A percentile compares a stretch with the other conserved stretches of the same genome.
These are phyloP conservation scores for Fusarium tupiense DNA, from an alignment of 2,329 filamentous ascomycete genomes.

Conservation along the genomic window DNA sequence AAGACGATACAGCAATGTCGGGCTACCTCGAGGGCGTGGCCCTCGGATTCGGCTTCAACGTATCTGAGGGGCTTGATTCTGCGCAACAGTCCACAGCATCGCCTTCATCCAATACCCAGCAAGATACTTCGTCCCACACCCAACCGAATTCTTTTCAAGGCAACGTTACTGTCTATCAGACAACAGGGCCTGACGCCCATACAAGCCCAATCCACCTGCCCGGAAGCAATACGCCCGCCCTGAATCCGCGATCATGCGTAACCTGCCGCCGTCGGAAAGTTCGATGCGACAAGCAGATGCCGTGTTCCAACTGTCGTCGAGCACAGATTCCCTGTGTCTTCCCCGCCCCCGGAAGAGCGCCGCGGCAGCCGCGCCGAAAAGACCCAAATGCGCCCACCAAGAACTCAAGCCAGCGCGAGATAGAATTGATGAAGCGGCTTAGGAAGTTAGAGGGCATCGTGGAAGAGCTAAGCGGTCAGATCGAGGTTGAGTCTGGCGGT, in stretches of 20 bases:
- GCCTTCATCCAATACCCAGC: conserved; percentile 38
- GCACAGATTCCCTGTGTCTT: conserved; percentile 78
- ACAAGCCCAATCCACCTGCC: conserved; percentile 49
- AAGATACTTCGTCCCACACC: conserved; percentile 29
- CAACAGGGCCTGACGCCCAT: conserved; percentile 52
- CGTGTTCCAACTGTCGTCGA: conserved; percentile 78
- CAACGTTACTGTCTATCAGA: conserved; percentile 53
- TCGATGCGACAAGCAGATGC: conserved; percentile 81
- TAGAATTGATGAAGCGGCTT: conserved; percentile 77
- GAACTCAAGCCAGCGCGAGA: conserved; percentile 69
- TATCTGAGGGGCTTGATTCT: conserved; percentile 35
- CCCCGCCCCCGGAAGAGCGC: conserved; percentile 77
- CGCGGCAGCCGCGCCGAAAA: conserved; percentile 72
- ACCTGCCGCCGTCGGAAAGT: conserved; percentile 70
- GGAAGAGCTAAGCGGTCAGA: conserved; percentile 72
- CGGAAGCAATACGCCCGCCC: conserved; percentile 47
- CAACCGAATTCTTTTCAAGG: conserved; percentile 38
- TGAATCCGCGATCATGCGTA: conserved; percentile 62
- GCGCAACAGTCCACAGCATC: conserved; percentile 35
- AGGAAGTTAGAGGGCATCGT: conserved; percentile 81
- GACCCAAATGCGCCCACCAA: conserved; percentile 70
- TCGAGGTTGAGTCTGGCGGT: conserved; percentile 61
- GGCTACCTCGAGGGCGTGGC: conserved; percentile 36
- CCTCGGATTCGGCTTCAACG: conserved; percentile 41
- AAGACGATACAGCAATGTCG: conserved; percentile 34